phyloP scores from a whole-genome alignment of 2,329 filamentous ascomycete genomes.

The Leptographium radiaticola region DNA sequence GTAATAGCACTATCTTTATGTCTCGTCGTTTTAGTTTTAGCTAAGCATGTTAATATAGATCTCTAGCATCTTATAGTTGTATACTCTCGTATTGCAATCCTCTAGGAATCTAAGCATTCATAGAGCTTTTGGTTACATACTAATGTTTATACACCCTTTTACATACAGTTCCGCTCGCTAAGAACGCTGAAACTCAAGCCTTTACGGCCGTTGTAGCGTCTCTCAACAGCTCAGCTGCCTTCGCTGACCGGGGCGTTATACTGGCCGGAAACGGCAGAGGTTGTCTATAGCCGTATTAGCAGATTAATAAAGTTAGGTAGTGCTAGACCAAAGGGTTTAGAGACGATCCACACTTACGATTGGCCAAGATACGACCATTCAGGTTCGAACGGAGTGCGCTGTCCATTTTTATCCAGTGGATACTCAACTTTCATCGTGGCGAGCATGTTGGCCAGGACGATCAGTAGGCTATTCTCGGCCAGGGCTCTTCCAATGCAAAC shows the following conservation, averaged over 20 bases:
- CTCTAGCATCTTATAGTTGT: too few relatives aligned
- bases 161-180: too few relatives aligned
- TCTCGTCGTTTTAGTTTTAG: too few relatives aligned
- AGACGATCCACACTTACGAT: background rate
- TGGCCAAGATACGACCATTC: slow-evolving; percentile 11
- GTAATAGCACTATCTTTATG: too few relatives aligned
- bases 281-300: background rate
- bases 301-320: background rate
- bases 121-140: too few relatives aligned
- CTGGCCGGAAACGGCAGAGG: background rate
- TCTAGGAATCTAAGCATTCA: too few relatives aligned
- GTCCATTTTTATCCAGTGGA: slow-evolving; percentile 15
- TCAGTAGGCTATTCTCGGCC: slow-evolving; percentile 32
- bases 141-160: background rate
- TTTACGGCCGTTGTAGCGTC: background rate
- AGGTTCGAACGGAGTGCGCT: slow-evolving; percentile 21
- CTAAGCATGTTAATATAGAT: too few relatives aligned
- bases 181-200: background rate
- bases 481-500: slow-evolving; percentile 45
- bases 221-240: background rate
- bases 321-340: background rate
- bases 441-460: slow-evolving; percentile 32
- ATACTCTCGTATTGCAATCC: too few relatives aligned
- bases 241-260: background rate
- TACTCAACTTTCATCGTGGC: slow-evolving; percentile 27